Evolutionary conservation across 768 basidiomycete genomes (phyloP), one percentile per base, ranked within the genome.

Genomic region (Naematelia encephala): DNA sequence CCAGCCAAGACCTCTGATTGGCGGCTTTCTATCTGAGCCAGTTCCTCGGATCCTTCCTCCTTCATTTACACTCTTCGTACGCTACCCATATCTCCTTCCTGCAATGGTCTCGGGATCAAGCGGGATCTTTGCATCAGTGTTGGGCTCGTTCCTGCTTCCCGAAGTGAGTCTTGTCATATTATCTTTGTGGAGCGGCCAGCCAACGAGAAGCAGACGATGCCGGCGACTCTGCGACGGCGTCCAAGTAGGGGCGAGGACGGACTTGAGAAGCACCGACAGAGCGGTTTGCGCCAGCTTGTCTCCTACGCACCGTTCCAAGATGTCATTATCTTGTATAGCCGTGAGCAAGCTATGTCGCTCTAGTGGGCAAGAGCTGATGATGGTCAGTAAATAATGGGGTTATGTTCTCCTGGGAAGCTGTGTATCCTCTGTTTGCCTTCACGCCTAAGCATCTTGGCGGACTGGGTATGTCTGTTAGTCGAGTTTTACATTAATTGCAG

Each of bases 401-500:
- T 3, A 56, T 56, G 45, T 71, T 66, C 43, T 54, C 57, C 13
- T 71, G 62, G 56, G 69, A 71, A 39, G 69, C 69, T 16, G 29
- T 68, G 10, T 71, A 61, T 26, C 69, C 69, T 10, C 46, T 71
- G n/a, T 71, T 64, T 45, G 66, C 63, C 3, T 71, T 68, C 46
- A 68, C 67, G 14, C 58, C 55, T 30, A 63, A 63, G 42, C 60
- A 64, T 10, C 64, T 68, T 3, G 69, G 69, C 14, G 69, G 69
- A 1, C 44, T 71, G 11, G 69, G 64, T 11, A 28, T 71, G 14
- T 54, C 57, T 3, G 69, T 71, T 16, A 57, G 69, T 58, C 25
- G 44, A 47, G n/a, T n/a, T n/a, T n/a, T 23, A 39, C 34, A 39
- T 16, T 39, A 39, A 39, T 39, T 8, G 34, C 16, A 13, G 43